Evolutionary conservation across 257 asterid genomes (phyloP), one percentile per base, ranked within the genome.

Genomic region (Nicotiana obtusifolia): DNA sequence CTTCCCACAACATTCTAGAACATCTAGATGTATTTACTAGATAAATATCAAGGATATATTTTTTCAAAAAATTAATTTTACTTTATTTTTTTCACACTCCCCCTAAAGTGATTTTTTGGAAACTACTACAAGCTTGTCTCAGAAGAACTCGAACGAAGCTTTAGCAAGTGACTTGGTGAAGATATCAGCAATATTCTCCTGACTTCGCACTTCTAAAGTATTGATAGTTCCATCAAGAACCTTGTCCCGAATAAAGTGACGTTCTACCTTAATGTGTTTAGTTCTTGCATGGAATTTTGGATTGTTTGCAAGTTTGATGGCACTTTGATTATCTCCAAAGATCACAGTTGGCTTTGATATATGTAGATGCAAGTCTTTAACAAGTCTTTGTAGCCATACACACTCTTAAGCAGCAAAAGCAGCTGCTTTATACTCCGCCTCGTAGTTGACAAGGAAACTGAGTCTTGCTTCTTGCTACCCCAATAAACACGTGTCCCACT

Each of bases 381-480:
- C 26, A 57, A 57, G 24, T 19, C 26, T 57, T 57, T 57, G 13
- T 22, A 7, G 64, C 77, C 80, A 83, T 1, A 83, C 64, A 7
- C 64, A 78, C 7, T 78, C 75, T 78, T 79, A 20, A 10, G 83
- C 47, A 78, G 9, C 19, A 59, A 61, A 16, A 20, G 44, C 0
- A 19, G 47, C 30, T 19, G 56, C 65, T 24, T 65, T 69, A 24
- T 83, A 66, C 24, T 83, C 76, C 0, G 17, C 76, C 17, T 78
- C 0, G 6, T 24, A 2, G 28, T 47, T 31, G 80, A 65, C 1
- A 64, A 20, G 8, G 84, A 64, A 33, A 76, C 17, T 0, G n/a
- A 49, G 26, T 65, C 57, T 60, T 85, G 24, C 16, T 85, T 82
- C 30, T 71, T 78, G 24, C 26, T 82, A 8, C 80, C 77, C 86